A percentile compares a stretch with the other conserved stretches of the same genome.
Evolutionary conservation across 495 filamentous ascomycete genomes (phyloP).

Genomic region (Neurospora sp.): DNA sequence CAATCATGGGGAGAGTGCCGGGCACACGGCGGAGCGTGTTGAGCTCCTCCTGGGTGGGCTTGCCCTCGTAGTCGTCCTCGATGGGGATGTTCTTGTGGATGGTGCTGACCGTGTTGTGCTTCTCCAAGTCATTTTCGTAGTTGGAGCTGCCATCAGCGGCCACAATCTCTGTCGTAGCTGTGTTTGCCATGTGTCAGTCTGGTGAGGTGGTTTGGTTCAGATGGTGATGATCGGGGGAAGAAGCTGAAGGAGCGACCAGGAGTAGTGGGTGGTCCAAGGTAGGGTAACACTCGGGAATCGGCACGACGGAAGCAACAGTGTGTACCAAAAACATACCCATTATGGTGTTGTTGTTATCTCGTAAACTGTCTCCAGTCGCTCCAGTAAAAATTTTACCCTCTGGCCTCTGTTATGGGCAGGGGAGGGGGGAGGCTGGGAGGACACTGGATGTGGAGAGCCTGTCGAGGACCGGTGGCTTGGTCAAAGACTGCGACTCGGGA

Average conservation of each 20-base stretch:
- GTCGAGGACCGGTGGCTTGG: not conserved
- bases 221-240: not conserved
- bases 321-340: not conserved
- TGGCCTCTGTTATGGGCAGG: not conserved
- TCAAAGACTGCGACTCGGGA: not conserved
- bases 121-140: slow-evolving; percentile 9
- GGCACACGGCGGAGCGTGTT: slow-evolving; percentile 46
- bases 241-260: not conserved
- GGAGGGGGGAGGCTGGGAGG: not conserved
- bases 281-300: not conserved
- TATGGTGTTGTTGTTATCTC: not conserved
- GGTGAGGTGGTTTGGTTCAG: not conserved
- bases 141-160: not conserved
- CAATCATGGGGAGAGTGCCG: slow-evolving; percentile 39
- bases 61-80: slow-evolving; percentile 34
- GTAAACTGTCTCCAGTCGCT: not conserved
- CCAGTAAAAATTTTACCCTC: not conserved
- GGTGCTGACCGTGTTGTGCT: slow-evolving; percentile 6
- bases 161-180: not conserved
- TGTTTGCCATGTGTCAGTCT: not conserved
- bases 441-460: not conserved
- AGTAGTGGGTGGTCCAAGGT: not conserved
- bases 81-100: slow-evolving; percentile 20
- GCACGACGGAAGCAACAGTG: not conserved
- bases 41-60: slow-evolving; percentile 49